Evolutionary conservation across 2,329 filamentous ascomycete genomes (phyloP).

Genomic region (Lizonia empirigonia): DNA sequence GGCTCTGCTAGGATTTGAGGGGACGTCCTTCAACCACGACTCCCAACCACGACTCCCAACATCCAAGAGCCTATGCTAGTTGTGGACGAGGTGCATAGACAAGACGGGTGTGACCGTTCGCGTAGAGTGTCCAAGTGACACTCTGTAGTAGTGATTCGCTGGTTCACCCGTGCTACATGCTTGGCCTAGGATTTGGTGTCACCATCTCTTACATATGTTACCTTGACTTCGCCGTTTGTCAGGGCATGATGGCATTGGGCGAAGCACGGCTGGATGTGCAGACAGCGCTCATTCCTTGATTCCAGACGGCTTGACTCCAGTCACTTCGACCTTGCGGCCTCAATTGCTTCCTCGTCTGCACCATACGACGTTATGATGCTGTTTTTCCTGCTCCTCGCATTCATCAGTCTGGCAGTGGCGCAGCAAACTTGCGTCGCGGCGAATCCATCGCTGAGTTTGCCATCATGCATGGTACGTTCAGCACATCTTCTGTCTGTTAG

Average conservation of each 20-base stretch:
- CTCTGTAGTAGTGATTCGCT: not conserved
- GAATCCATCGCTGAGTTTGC: not conserved
- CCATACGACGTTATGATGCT: not conserved
- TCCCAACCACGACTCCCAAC: too few relatives aligned
- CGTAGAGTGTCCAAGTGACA: not conserved
- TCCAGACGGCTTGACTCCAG: too few relatives aligned
- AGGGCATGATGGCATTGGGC: too few relatives aligned
- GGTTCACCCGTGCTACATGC: not conserved
- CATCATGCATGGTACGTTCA: slow-evolving; percentile 1
- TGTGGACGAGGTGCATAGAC: not conserved
- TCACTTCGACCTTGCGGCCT: too few relatives aligned
- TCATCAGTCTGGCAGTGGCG: not conserved
- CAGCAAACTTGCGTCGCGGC: not conserved
- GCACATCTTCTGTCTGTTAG: not conserved
- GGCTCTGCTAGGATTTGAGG: not conserved
- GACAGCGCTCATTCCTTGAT: not conserved
- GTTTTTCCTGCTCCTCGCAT: not conserved
- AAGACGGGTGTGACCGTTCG: not conserved
- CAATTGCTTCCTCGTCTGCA: too few relatives aligned
- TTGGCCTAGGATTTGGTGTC: not conserved
- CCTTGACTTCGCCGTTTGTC: not conserved
- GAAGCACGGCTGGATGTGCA: not conserved
- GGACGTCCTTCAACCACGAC: not conserved
- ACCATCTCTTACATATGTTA: not conserved
- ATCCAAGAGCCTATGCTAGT: not conserved